Percentiles rank a stretch among this genome's conserved stretches.
Conservation (phyloP, 306 rosid species). For the Leucaena leucocephala region DNA sequence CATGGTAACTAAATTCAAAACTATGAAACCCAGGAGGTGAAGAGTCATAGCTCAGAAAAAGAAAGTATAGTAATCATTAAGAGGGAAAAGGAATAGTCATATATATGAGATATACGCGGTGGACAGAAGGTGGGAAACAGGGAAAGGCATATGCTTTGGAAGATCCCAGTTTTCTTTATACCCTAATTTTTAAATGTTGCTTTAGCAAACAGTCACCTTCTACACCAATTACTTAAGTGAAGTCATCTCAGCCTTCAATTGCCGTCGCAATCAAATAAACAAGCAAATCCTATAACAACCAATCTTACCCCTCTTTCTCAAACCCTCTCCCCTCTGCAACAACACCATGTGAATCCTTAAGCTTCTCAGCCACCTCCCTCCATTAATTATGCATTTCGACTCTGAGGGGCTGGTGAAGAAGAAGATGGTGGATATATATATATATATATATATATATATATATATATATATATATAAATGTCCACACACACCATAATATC, state of each 20-base stretch:
- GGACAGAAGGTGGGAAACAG: conserved; percentile 53
- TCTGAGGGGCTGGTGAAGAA: conserved; percentile 29
- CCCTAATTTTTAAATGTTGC: conserved; percentile 41
- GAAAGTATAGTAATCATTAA: neutral
- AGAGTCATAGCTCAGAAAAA: neutral
- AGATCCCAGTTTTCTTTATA: conserved; percentile 55
- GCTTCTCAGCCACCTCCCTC: conserved; percentile 43
- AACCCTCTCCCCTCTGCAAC: conserved; percentile 59
- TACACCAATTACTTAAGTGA: conserved; percentile 29
- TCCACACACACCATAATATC: conserved; percentile 1
- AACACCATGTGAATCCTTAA: conserved; percentile 22
- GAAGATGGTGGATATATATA: conserved; percentile 7
- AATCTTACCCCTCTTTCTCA: conserved; percentile 39
- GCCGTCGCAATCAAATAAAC: conserved; percentile 46
- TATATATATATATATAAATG: neutral
- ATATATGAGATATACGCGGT: conserved; percentile 46
- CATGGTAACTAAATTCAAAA: neutral
- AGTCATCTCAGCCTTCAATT: conserved; percentile 59
- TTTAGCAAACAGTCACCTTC: conserved; percentile 44
- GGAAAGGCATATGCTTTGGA: conserved; percentile 74
- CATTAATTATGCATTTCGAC: conserved; percentile 9
- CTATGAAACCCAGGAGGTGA: neutral
- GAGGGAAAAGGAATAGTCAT: conserved; percentile 31
- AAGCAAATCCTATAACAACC: conserved; percentile 55
- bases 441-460: neutral